A percentile compares a stretch with the other conserved stretches of the same genome.
Conservation (phyloP, 2,329 filamentous ascomycete species). For the Beauveria brongniartii region DNA sequence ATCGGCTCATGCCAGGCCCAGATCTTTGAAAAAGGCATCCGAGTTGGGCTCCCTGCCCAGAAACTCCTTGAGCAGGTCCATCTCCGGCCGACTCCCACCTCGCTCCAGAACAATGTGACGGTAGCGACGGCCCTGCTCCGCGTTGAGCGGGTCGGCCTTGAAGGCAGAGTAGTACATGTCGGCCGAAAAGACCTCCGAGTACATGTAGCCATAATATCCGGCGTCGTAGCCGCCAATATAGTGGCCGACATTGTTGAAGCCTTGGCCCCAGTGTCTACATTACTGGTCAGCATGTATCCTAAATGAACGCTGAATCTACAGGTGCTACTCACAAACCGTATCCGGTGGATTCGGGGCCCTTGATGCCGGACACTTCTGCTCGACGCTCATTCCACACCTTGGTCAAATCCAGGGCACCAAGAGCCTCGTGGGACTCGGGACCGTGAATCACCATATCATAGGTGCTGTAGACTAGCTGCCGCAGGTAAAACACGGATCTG, state of each 20-base stretch:
- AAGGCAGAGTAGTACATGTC: constrained; percentile 84
- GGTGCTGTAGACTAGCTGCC: constrained; percentile 6
- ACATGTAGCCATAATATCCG: constrained; percentile 46
- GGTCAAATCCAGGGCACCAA: constrained; percentile 56
- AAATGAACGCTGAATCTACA: too few species aligned
- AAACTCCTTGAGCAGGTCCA: constrained; percentile 72
- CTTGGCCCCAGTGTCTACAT: constrained; percentile 60
- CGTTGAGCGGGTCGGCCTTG: constrained; percentile 70
- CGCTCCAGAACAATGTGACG: constrained; percentile 70
- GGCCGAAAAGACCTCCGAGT: constrained; percentile 70
- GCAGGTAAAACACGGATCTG: constrained; percentile 38
- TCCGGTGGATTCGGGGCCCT: constrained; percentile 63
- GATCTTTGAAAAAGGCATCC: constrained; percentile 72
- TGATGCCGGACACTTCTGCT: constrained; percentile 61
- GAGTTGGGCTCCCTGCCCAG: constrained; percentile 67
- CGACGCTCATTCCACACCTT: constrained; percentile 65
- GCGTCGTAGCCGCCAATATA: constrained; percentile 79
- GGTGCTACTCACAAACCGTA: constrained; percentile 38
- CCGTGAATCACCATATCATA: constrained; percentile 79
- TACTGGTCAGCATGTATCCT: neutral
- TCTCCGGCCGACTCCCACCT: constrained; percentile 72
- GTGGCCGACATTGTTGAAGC: constrained; percentile 74
- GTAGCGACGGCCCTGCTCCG: constrained; percentile 64
- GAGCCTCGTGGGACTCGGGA: constrained; percentile 55
- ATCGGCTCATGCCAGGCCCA: constrained; percentile 38